A percentile compares a stretch with the other conserved stretches of the same genome.
These are phyloP conservation scores for Collybia nuda DNA, from an alignment of 768 basidiomycete genomes.

Conservation along the genomic window DNA sequence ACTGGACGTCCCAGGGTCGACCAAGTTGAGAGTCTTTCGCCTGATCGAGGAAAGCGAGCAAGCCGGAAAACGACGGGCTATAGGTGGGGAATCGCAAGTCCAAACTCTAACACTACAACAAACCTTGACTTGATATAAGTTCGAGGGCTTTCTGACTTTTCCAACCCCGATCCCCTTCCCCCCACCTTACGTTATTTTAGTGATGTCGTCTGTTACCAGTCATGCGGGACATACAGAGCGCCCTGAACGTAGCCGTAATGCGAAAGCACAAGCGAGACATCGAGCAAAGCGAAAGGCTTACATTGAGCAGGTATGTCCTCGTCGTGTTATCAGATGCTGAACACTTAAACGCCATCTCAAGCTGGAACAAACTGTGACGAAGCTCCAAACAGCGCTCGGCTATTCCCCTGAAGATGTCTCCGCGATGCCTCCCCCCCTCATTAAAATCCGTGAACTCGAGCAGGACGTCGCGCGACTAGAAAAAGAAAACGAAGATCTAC, in stretches of 20 bases:
- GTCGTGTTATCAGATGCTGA: neutral
- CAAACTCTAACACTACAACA: constrained; percentile 30
- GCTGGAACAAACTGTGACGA: constrained; percentile 86
- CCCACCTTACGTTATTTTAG: constrained; percentile 50
- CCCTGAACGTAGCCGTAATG: constrained; percentile 85
- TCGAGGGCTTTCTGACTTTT: constrained; percentile 34
- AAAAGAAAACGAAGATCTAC: constrained; percentile 73
- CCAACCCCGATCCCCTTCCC: constrained; percentile 51
- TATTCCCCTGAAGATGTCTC: constrained; percentile 75
- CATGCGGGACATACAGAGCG: constrained; percentile 60
- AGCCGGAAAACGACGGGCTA: constrained; percentile 43
- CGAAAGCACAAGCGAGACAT: constrained; percentile 86
- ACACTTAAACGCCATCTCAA: constrained; percentile 23
- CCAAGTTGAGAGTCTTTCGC: constrained; percentile 33
- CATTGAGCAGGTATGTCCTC: constrained; percentile 72
- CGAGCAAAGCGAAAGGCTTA: constrained; percentile 92
- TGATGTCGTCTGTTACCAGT: constrained; percentile 60
- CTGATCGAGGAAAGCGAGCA: constrained; percentile 51
- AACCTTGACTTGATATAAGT: constrained; percentile 40
- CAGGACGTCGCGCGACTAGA: constrained; percentile 72
- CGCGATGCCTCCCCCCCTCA: constrained; percentile 67
- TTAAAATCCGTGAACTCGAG: constrained; percentile 81
- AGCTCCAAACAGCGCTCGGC: constrained; percentile 74
- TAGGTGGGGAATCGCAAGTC: constrained; percentile 32
- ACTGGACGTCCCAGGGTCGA: constrained; percentile 32